phyloP scores from a whole-genome alignment of 306 rosid species.

The Pachyrhizus erosus region DNA sequence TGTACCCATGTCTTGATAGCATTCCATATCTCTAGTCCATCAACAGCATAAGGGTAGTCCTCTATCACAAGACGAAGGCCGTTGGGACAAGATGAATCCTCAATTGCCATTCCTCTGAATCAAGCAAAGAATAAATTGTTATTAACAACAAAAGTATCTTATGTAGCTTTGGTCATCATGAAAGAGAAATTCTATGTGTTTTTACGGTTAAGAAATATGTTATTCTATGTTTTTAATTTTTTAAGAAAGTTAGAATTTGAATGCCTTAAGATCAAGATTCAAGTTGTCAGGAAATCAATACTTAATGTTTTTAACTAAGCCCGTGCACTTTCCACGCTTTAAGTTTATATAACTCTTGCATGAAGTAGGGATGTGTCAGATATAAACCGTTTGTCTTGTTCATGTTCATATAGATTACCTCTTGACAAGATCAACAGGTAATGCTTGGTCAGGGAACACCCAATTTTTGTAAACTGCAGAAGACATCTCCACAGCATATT shows the following conservation, averaged over 20 bases:
- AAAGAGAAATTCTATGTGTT: neutral
- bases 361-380: neutral
- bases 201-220: neutral
- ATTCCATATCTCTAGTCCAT: conserved; percentile 40
- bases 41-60: conserved; percentile 46
- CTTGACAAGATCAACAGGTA: conserved; percentile 52
- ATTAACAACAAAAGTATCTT: neutral
- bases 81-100: conserved; percentile 20
- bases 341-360: neutral
- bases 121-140: neutral
- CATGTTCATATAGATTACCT: conserved; percentile 51
- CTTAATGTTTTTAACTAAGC: neutral
- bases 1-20: conserved; percentile 38
- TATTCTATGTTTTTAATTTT: neutral
- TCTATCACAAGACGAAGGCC: conserved; percentile 41
- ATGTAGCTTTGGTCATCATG: neutral
- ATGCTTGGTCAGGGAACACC: conserved; percentile 50
- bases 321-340: neutral
- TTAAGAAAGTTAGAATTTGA: neutral
- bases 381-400: neutral
- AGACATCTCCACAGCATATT: conserved; percentile 47
- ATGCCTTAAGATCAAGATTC: neutral
- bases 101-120: conserved; percentile 42
- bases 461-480: conserved; percentile 42
- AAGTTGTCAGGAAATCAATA: neutral